Conservation (phyloP, 176 grass and related monocot genomes). For the Raddia distichophylla region DNA sequence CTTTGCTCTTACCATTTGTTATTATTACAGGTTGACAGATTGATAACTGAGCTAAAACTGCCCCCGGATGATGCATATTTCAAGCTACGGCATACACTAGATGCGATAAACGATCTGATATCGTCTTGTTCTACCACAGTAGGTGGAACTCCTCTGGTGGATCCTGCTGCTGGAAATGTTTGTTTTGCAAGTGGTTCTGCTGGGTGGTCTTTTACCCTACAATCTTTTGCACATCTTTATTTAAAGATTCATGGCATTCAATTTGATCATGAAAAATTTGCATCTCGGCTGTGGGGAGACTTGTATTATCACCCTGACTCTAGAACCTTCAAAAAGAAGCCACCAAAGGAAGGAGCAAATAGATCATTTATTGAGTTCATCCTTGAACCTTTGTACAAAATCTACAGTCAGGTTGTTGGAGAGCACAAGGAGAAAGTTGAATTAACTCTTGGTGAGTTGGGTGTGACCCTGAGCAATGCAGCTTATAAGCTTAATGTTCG, state of each 20-base stretch:
- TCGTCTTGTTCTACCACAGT: slow-evolving; percentile 90
- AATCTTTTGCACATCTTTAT: slow-evolving; percentile 94
- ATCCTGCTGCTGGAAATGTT: slow-evolving; percentile 89
- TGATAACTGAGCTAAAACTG: slow-evolving; percentile 95
- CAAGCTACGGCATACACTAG: slow-evolving; percentile 89
- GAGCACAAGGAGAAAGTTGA: slow-evolving; percentile 84
- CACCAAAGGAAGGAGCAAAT: slow-evolving; percentile 89
- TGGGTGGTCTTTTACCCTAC: slow-evolving; percentile 98
- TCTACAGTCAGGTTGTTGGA: slow-evolving; percentile 95
- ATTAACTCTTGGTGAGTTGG: slow-evolving; percentile 79
- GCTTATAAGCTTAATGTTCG: slow-evolving; percentile 96
- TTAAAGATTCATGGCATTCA: slow-evolving; percentile 82
- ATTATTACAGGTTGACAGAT: slow-evolving; percentile 80
- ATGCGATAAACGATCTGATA: slow-evolving; percentile 91
- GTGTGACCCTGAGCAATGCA: slow-evolving; percentile 84
- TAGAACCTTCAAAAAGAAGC: slow-evolving; percentile 92
- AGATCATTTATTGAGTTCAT: slow-evolving; percentile 97
- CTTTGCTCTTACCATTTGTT: slow-evolving; percentile 24
- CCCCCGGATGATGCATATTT: slow-evolving; percentile 98
- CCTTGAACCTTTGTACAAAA: slow-evolving; percentile 95
- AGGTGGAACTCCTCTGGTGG: slow-evolving; percentile 79
- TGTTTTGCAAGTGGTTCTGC: slow-evolving; percentile 95
- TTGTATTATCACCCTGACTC: slow-evolving; percentile 86
- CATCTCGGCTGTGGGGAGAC: slow-evolving; percentile 89
- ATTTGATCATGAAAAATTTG: slow-evolving; percentile 93